Base-by-base conservation (phyloP, 2,329 filamentous ascomycete genomes). In the Fonsecaea pedrosoi region DNA sequence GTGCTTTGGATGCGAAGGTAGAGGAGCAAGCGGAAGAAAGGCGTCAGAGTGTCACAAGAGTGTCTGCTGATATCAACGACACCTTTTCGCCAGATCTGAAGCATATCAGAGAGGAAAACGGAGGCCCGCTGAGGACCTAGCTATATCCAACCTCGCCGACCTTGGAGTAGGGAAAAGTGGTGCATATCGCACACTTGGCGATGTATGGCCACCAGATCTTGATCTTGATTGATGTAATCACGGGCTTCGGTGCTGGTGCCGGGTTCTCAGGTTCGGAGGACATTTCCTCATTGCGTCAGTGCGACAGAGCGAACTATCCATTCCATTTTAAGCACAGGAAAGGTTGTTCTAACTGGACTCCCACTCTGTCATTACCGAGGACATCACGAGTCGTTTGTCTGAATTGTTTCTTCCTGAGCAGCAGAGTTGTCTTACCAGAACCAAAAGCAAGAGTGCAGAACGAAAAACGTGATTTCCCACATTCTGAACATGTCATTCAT, bases 41-140 rank as follows among this genome's bases (percentile, higher is more conserved):
- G 9, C 54, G 61, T n/a, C 34, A 37, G 30, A 57, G 53, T 64
- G 61, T 64, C 21, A 64, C 53, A 13, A 48, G 61, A 30, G 61
- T 54, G 15, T 57, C 30, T 25, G 61, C 55, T 18, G 61, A 42
- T 35, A 25, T 64, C 15, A 42, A 64, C 6, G 54, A 64, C 21
- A 53, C 54, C 8, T 64, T 64, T 50, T 18, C n/a, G 15, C 61
- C 61, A 12, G 54, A 64, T 38, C 12, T 64, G 38, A 30, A 30
- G 25, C 8, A 54, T 18, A 54, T 30, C 15, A 30, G 15, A 18
- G 53, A 54, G 13, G 40, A 42, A n/a, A 15, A 42, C 18, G 40
- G 40, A n/a, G 40, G 15, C 2, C 15, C n/a, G 15, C 15, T 42
- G 2, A 42, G n/a, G 13, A 6, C 40, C 40, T 42, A 42, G 40